Base-by-base conservation (phyloP, 495 filamentous ascomycete genomes). In the Hypoxylon lienhwacheense region DNA sequence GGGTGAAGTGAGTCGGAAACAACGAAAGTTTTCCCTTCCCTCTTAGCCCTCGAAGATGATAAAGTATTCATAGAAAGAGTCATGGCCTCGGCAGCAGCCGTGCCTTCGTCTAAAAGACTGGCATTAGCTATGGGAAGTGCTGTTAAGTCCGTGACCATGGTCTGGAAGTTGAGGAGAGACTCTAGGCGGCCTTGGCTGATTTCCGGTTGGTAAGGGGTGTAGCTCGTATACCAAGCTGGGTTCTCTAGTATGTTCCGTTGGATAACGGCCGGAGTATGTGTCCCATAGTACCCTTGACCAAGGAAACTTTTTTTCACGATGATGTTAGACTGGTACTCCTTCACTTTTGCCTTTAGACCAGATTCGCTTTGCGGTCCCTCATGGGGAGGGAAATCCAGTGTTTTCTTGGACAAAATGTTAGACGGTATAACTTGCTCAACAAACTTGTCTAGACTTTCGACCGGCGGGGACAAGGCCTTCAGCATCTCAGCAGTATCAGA, bases 191-290 rank as follows among this genome's bases (percentile, higher is more conserved):
- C 93, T 71, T 98, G 93, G 64, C 90, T 95, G 76, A 98, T 97
- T 73, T 98, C 93, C 2, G 93, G 91, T 69, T 98, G 93, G 70
- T 98, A 98, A 19, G 93, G 93, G 0, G 93, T 97, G 67, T 98
- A 98, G 68, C 91, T 97, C 31, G 93, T 98, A 71, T 98, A 98
- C 93, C 93, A 98, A 11, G 85, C 95, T 1, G 93, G 93, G 63
- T 84, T 89, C 77, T 98, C 92, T 22, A 98, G 75, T 6, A 97
- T 80, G 68, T 98, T 98, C 62, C 93, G 80, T 72, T 95, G 89
- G 66, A 98, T 96, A 24, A 97, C 93, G 44, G 89, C 86, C 12
- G 93, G 93, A 1, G 89, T 86, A 59, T 84, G 81, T 29, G 93
- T 92, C 10, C 84, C 87, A 47, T 89, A 86, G 77, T 97, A 98